Percentiles rank a stretch among this genome's conserved stretches.
Evolutionary conservation across 768 basidiomycete genomes (phyloP).

Genomic region (Chalciporus pseudorubinellus): DNA sequence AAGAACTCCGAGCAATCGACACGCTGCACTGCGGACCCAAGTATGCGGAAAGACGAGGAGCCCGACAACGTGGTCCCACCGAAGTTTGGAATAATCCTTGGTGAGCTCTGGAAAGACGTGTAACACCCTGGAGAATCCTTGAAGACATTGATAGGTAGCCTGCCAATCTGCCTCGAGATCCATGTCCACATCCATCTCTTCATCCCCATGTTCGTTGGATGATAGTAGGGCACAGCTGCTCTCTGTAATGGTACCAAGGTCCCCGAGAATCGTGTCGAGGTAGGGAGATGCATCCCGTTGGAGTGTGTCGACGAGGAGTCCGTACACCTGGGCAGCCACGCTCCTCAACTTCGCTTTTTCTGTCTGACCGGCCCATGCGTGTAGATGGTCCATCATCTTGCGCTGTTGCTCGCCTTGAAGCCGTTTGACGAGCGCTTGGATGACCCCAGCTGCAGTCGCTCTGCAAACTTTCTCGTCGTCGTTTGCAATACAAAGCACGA

Average conservation of each 20-base stretch:
- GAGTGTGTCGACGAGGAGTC: conserved; percentile 72
- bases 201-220: conserved; percentile 32
- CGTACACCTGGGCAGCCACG: conserved; percentile 80
- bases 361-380: conserved; percentile 71
- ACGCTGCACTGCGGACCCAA: conserved; percentile 86
- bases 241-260: conserved; percentile 41
- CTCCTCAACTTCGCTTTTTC: conserved; percentile 60
- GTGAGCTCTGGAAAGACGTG: conserved; percentile 52
- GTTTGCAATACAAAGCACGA: conserved; percentile 92
- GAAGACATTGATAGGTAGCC: conserved; percentile 76
- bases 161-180: conserved; percentile 74
- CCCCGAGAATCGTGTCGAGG: conserved; percentile 50
- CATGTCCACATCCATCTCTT: conserved; percentile 35
- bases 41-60: conserved; percentile 88
- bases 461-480: conserved; percentile 89
- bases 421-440: conserved; percentile 72
- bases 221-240: conserved; percentile 4
- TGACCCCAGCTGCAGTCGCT: conserved; percentile 80
- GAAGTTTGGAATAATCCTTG: conserved; percentile 43
- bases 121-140: conserved; percentile 60
- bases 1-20: conserved; percentile 69
- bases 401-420: conserved; percentile 59
- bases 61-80: conserved; percentile 60
- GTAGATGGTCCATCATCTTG: conserved; percentile 65
- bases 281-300: conserved; percentile 46